A percentile compares a stretch with the other conserved stretches of the same genome.
Evolutionary conservation across 176 grass and related monocot genomes (phyloP).

Genomic region (Stipa capillata): DNA sequence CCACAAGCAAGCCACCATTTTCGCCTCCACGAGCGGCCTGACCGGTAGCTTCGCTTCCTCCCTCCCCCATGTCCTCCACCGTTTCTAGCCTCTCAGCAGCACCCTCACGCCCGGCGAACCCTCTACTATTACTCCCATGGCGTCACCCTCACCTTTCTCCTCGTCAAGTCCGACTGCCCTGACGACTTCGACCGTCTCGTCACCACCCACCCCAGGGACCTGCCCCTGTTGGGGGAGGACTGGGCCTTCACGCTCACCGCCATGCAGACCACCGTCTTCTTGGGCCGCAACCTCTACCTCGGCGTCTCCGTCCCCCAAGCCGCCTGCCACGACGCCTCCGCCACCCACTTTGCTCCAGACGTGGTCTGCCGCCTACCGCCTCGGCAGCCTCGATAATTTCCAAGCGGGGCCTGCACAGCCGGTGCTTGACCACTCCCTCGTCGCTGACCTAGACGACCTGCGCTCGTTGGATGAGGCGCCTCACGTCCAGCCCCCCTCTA

Average conservation of each 20-base stretch:
- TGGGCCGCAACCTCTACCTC: neutral
- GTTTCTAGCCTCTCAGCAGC: constrained; percentile 45
- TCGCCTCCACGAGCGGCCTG: too few relatives aligned
- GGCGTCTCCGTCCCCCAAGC: neutral
- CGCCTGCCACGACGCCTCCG: constrained; percentile 9
- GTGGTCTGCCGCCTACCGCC: constrained; percentile 36
- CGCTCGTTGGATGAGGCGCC: constrained; percentile 26
- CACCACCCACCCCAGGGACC: neutral
- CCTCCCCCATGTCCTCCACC: constrained; percentile 33
- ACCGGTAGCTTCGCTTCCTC: too few relatives aligned
- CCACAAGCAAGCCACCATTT: too few relatives aligned
- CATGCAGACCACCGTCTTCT: neutral
- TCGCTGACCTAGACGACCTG: constrained; percentile 39
- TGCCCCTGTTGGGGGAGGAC: neutral
- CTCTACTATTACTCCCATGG: neutral
- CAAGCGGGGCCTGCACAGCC: neutral
- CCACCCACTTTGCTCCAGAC: constrained; percentile 37
- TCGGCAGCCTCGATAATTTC: neutral
- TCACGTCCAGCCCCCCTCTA: neutral
- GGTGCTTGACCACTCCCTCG: constrained; percentile 16
- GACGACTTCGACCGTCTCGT: neutral
- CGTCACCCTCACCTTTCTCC: neutral
- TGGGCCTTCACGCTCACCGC: neutral
- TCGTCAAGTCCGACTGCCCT: neutral
- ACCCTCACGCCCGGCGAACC: neutral